Percentiles rank a stretch among this genome's conserved stretches.
Conservation (phyloP, 176 grass and related monocot genomes). For the Rhynchospora breviuscula region DNA sequence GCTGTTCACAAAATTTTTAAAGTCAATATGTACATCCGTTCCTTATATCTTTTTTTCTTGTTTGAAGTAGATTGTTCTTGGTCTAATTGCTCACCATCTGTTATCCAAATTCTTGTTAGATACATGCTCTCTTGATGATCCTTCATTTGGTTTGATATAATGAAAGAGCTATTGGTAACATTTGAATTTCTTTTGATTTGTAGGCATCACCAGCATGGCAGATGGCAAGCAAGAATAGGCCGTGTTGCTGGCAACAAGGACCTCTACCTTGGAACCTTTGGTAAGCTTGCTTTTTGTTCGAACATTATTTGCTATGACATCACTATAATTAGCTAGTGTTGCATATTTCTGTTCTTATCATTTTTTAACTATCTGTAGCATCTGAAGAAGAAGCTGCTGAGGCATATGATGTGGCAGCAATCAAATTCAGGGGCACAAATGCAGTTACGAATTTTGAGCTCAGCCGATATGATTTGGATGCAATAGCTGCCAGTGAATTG, state of each 20-base stretch:
- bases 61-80: not conserved
- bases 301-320: not conserved
- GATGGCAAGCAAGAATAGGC: conserved; percentile 97
- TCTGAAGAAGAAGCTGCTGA: conserved; percentile 91
- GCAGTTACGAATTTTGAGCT: conserved; percentile 87
- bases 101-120: not conserved
- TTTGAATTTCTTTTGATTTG: not conserved
- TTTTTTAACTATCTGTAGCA: conserved; percentile 31
- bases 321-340: not conserved
- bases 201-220: conserved; percentile 93
- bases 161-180: not conserved
- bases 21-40: not conserved
- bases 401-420: conserved; percentile 82
- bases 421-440: conserved; percentile 81
- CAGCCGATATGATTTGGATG: conserved; percentile 69
- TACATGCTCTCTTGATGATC: not conserved
- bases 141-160: not conserved
- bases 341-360: not conserved
- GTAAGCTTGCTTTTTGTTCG: conserved; percentile 29
- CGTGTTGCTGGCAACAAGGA: conserved; percentile 97
- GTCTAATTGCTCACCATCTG: not conserved
- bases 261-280: conserved; percentile 90
- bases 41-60: not conserved
- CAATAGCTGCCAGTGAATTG: conserved; percentile 53
- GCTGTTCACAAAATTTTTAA: not conserved